A percentile compares a stretch with the other conserved stretches of the same genome.
Conservation (phyloP, 2,329 filamentous ascomycete species). For the Sordariomycetes sp. region DNA sequence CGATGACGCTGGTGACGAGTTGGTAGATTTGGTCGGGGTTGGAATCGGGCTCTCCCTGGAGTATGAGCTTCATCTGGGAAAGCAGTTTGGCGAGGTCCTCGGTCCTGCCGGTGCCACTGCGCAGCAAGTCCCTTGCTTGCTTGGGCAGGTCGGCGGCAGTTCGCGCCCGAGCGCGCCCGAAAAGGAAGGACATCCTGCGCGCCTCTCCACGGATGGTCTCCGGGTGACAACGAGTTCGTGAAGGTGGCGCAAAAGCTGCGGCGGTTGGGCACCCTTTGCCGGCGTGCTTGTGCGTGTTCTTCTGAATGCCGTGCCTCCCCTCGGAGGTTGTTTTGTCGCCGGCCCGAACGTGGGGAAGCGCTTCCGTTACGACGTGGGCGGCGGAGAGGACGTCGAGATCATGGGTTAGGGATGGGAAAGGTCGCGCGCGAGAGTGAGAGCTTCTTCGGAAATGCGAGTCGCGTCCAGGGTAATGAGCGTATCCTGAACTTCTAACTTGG, state of each 20-base stretch:
- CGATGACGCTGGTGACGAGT: constrained; percentile 73
- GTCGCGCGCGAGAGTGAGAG: neutral
- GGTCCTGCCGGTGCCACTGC: constrained; percentile 36
- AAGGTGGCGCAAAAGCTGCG: neutral
- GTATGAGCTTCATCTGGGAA: constrained; percentile 79
- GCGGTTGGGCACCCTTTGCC: neutral
- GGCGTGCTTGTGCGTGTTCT: too few species aligned
- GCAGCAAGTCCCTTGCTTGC: constrained; percentile 26
- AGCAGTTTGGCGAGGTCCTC: constrained; percentile 84
- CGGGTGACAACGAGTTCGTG: neutral
- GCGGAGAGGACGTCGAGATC: neutral
- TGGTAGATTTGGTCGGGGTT: constrained; percentile 81
- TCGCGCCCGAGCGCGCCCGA: constrained; percentile 39
- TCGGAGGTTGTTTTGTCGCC: too few species aligned
- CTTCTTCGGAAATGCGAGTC: neutral
- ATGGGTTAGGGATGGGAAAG: neutral
- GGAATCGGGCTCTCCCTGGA: constrained; percentile 85
- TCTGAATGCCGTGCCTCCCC: too few species aligned
- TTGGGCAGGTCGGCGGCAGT: constrained; percentile 42
- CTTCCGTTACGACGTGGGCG: too few species aligned
- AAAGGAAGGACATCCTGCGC: constrained; percentile 41
- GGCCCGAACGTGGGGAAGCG: too few species aligned
- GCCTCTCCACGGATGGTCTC: neutral
- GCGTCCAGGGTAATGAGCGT: neutral
- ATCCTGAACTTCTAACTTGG: neutral